Evolutionary conservation across 2,329 filamentous ascomycete genomes (phyloP), one percentile per base, ranked within the genome.

Genomic region (Ophiognomonia clavigignenti-juglandacearum): DNA sequence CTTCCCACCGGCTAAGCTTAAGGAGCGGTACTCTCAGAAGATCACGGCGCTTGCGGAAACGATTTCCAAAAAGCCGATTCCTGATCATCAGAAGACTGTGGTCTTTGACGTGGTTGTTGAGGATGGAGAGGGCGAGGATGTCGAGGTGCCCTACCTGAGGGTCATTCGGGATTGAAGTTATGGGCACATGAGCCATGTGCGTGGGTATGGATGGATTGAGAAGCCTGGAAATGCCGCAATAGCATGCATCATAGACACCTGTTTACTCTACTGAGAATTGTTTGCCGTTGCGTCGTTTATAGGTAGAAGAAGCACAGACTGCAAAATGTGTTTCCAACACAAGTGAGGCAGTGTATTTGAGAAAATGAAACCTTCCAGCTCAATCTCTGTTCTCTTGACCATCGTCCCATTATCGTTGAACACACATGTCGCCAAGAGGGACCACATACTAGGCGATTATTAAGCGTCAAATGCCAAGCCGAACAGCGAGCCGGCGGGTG

Each of bases 71-170:
- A 96, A 96, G 74, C 78, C 85, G 2, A 85, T 98, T 48, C 92
- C 93, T 0, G 78, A 81, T 4, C 92, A 97, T 64, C 89, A 96
- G 72, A 93, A 87, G 75, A 92, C 96, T 60, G 81, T 97, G 53
- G 96, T 97, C 58, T 95, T 97, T 62, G 93, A 97, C 72, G 86
- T 96, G 56, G 95, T 93, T 6, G 88, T 86, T 0, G 92, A 97
- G 64, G 93, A 97, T 62, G 72, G 81, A 61, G 84, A 82, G 4
- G 92, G 87, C 54, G 89, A 97, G 69, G 93, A 98, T 64, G 92
- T 97, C 2, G 93, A 98, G 70, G 86, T 97, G 56, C 93, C 93
- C 4, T 97, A 96, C 65, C 88, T 97, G 60, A 95, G 92, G 82
- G 82, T 96, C 55, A 92, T 85, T 72, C 47, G 50, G 43, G 18